Conservation (phyloP, 2,329 filamentous ascomycete species). For the Colletotrichum zoysiae region DNA sequence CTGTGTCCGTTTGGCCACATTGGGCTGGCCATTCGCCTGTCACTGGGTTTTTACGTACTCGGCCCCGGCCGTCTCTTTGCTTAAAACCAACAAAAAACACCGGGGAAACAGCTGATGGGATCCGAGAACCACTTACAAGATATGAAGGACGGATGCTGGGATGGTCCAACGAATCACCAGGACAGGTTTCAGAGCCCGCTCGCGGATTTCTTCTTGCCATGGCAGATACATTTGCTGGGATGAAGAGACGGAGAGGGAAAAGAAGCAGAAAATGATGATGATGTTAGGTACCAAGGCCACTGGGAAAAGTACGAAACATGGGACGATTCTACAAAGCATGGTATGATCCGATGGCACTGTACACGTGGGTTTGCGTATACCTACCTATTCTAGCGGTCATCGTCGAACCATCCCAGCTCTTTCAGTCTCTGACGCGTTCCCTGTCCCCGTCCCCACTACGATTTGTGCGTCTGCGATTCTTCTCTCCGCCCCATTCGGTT, state of each 20-base stretch:
- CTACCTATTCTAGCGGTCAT: neutral
- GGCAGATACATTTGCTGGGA: neutral
- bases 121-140: conserved; percentile 10
- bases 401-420: conserved; percentile 8
- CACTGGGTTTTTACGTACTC: conserved; percentile 22
- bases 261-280: neutral
- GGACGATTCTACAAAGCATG: neutral
- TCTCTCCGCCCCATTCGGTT: neutral
- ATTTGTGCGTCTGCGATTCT: neutral
- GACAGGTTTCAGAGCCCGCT: neutral
- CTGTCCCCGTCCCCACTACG: conserved; percentile 2
- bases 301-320: neutral
- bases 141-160: neutral
- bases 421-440: conserved; percentile 26
- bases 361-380: neutral
- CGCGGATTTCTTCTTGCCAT: neutral
- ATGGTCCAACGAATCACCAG: conserved; percentile 16
- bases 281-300: neutral
- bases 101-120: neutral
- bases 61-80: neutral
- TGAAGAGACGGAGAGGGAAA: neutral
- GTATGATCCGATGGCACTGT: conserved; percentile 5
- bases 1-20: too few relatives aligned
- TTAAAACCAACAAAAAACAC: conserved; percentile 17
- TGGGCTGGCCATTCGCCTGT: conserved; percentile 5